Evolutionary conservation across 2,329 filamentous ascomycete species (phyloP).

Genomic region (Talaromyces sp.): DNA sequence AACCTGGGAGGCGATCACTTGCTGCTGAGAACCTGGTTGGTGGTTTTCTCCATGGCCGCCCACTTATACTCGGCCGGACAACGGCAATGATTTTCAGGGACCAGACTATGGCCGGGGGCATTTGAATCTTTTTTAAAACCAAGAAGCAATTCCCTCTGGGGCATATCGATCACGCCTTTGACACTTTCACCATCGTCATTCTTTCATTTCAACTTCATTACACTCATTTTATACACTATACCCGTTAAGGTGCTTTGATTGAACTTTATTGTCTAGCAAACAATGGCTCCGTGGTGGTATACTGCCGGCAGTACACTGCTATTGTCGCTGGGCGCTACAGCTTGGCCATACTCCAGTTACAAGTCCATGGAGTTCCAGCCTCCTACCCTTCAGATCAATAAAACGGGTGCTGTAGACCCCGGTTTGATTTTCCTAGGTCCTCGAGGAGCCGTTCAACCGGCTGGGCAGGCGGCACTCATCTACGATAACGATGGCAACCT

Average conservation of each 20-base stretch:
- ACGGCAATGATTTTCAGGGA: constrained; percentile 21
- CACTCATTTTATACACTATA: not conserved
- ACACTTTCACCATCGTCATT: constrained; percentile 10
- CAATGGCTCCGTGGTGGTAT: constrained; percentile 19
- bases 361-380: constrained; percentile 24
- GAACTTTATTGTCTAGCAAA: not conserved
- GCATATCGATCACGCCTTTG: not conserved
- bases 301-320: constrained; percentile 15
- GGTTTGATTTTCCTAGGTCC: constrained; percentile 41
- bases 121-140: constrained; percentile 1
- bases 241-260: not conserved
- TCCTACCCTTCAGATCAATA: constrained; percentile 34
- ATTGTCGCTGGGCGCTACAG: constrained; percentile 12
- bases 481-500: constrained; percentile 40
- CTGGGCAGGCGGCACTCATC: constrained; percentile 37
- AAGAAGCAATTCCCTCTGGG: not conserved
- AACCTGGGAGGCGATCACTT: not conserved
- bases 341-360: constrained; percentile 20
- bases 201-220: constrained; percentile 5
- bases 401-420: constrained; percentile 32
- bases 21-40: constrained; percentile 9
- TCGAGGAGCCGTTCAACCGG: constrained; percentile 27
- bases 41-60: not conserved
- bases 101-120: not conserved
- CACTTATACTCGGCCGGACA: not conserved